Conservation (phyloP, 768 basidiomycete species). For the Scleroderma citrinum region DNA sequence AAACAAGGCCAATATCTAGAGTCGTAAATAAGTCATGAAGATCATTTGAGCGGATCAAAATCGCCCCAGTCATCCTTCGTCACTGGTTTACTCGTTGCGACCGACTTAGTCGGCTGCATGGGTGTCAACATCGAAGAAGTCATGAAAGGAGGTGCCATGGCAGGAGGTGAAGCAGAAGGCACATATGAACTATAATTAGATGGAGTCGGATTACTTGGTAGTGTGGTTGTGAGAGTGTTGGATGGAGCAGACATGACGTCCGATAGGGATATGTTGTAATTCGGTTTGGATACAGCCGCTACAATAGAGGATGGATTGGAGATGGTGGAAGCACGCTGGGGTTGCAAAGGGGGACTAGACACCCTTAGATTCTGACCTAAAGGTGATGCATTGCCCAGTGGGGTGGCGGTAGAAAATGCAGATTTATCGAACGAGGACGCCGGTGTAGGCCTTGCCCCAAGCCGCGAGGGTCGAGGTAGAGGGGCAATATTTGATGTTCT, state of each 20-base stretch:
- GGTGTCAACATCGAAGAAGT: constrained; percentile 51
- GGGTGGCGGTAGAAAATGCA: constrained; percentile 20
- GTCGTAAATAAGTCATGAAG: neutral
- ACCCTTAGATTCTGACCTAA: constrained; percentile 11
- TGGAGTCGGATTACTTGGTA: constrained; percentile 10
- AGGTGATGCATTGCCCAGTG: constrained; percentile 4
- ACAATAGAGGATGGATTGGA: constrained; percentile 7
- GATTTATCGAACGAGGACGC: constrained; percentile 31
- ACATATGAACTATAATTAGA: constrained; percentile 14
- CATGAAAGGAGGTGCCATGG: constrained; percentile 33
- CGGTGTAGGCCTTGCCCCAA: constrained; percentile 34
- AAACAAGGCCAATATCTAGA: neutral
- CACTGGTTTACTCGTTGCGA: constrained; percentile 37
- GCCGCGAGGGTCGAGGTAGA: constrained; percentile 31
- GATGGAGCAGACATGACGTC: constrained; percentile 20
- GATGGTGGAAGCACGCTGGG: constrained; percentile 10
- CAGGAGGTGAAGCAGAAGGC: constrained; percentile 15
- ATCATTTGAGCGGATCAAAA: constrained; percentile 59
- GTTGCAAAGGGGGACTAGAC: constrained; percentile 17
- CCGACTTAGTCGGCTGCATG: constrained; percentile 42
- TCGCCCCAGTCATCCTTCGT: constrained; percentile 73
- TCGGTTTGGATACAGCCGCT: constrained; percentile 40
- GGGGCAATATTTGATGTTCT: constrained; percentile 26
- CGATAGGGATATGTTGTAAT: constrained; percentile 50
- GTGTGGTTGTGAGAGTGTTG: constrained; percentile 5